Conservation (phyloP, 202 grass and related monocot species). For the Eragrostis tef region DNA sequence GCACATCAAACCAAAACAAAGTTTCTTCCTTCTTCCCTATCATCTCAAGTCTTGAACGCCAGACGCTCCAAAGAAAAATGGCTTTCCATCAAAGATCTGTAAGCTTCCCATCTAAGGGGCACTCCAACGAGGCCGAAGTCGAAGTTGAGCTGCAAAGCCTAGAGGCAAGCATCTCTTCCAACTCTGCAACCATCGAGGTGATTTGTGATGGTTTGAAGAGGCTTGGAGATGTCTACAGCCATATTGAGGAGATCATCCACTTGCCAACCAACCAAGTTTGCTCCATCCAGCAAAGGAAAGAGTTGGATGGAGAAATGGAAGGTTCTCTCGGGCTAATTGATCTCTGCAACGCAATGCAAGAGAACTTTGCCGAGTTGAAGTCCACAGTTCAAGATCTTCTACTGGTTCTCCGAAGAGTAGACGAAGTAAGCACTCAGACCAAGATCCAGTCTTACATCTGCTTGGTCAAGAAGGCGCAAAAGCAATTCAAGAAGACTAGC, state of each 20-base stretch:
- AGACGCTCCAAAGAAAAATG: constrained; percentile 35
- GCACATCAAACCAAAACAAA: constrained; percentile 24
- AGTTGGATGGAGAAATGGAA: constrained; percentile 52
- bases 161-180: constrained; percentile 40
- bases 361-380: constrained; percentile 49
- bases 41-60: constrained; percentile 8
- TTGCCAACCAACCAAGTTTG: constrained; percentile 52
- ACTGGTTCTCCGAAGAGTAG: constrained; percentile 30
- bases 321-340: constrained; percentile 56
- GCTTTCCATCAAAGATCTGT: constrained; percentile 54
- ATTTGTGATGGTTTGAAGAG: constrained; percentile 43
- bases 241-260: constrained; percentile 54
- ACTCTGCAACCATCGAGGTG: constrained; percentile 32
- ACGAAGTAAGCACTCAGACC: constrained; percentile 15
- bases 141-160: constrained; percentile 53
- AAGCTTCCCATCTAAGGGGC: constrained; percentile 55
- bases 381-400: constrained; percentile 47
- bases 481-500: constrained; percentile 47
- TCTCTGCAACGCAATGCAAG: constrained; percentile 49
- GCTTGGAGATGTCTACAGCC: constrained; percentile 49
- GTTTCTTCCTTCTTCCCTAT: constrained; percentile 10
- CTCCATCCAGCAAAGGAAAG: constrained; percentile 45
- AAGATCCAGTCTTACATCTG: constrained; percentile 38
- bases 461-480: constrained; percentile 55
- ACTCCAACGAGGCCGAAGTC: constrained; percentile 43